phyloP scores from a whole-genome alignment of 2,329 filamentous ascomycete species.

The Calonectria crousiana region DNA sequence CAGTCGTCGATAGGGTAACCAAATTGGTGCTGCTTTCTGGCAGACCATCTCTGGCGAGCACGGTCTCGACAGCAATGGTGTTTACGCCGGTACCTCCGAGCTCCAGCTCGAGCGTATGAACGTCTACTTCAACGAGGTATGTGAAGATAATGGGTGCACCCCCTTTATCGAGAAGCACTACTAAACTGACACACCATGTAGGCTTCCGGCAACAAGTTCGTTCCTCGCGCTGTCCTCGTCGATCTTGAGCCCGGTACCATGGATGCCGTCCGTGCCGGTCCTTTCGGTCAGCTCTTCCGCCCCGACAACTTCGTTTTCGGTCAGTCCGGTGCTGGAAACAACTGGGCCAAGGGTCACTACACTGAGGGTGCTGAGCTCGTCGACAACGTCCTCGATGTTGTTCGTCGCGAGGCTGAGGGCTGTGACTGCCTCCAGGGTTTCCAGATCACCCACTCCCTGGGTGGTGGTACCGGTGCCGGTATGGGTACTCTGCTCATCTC shows the following conservation, averaged over 20 bases:
- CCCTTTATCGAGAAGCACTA: not conserved
- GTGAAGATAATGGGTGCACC: constrained; percentile 30
- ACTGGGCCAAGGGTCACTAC: constrained; percentile 99
- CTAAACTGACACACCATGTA: constrained; percentile 53
- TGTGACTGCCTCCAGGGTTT: constrained; percentile 99
- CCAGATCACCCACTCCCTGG: constrained; percentile 99
- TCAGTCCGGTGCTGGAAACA: constrained; percentile 99
- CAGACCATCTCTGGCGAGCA: constrained; percentile 91
- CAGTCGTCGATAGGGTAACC: constrained; percentile 83
- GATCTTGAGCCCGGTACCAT: constrained; percentile 99
- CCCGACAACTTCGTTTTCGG: constrained; percentile 99
- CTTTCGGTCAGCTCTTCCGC: constrained; percentile 99
- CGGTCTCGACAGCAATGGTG: constrained; percentile 95
- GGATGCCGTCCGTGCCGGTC: constrained; percentile 98
- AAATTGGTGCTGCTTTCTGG: constrained; percentile 99
- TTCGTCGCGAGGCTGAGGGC: constrained; percentile 97
- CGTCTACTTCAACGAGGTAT: constrained; percentile 92
- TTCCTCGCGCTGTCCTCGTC: constrained; percentile 98
- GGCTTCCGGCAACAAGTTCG: constrained; percentile 98
- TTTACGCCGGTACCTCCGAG: constrained; percentile 99
- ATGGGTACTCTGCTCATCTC: constrained; percentile 99
- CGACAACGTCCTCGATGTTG: constrained; percentile 97
- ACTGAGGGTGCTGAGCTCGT: constrained; percentile 99
- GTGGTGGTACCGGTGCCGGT: constrained; percentile 99
- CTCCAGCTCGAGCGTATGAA: constrained; percentile 99